A percentile compares a stretch with the other conserved stretches of the same genome.
Evolutionary conservation across 495 filamentous ascomycete genomes (phyloP).

Genomic region (Xylaria castorea): DNA sequence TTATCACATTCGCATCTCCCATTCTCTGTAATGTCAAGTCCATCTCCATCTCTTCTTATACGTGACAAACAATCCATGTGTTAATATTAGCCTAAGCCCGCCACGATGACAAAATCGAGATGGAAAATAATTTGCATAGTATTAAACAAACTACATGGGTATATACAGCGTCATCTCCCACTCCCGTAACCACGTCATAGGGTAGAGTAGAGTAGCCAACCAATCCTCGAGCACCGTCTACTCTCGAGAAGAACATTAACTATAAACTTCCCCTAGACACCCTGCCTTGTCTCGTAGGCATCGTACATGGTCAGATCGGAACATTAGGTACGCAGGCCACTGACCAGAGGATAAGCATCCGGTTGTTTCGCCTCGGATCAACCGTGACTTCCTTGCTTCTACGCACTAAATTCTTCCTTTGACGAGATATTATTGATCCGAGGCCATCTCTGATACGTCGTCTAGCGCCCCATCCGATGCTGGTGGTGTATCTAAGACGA

Average conservation of each 20-base stretch:
- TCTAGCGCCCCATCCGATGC: not conserved
- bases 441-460: too few species aligned
- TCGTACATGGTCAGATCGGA: not conserved
- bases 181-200: not conserved
- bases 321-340: not conserved
- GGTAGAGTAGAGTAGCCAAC: not conserved
- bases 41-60: not conserved
- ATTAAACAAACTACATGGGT: slow-evolving; percentile 25
- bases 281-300: not conserved
- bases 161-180: slow-evolving; percentile 17
- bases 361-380: not conserved
- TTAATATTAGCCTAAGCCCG: not conserved
- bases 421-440: not conserved
- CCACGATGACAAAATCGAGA: not conserved
- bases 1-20: too few species aligned
- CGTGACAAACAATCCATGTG: not conserved
- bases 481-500: not conserved
- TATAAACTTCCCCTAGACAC: not conserved
- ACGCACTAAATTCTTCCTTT: not conserved
- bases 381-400: not conserved
- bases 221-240: not conserved
- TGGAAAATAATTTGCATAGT: not conserved
- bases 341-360: not conserved
- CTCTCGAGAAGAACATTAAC: not conserved
- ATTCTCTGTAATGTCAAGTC: too few species aligned